Evolutionary conservation across 495 filamentous ascomycete species (phyloP), one percentile per base, ranked within the genome.

Genomic region (Penicillium alfredii): DNA sequence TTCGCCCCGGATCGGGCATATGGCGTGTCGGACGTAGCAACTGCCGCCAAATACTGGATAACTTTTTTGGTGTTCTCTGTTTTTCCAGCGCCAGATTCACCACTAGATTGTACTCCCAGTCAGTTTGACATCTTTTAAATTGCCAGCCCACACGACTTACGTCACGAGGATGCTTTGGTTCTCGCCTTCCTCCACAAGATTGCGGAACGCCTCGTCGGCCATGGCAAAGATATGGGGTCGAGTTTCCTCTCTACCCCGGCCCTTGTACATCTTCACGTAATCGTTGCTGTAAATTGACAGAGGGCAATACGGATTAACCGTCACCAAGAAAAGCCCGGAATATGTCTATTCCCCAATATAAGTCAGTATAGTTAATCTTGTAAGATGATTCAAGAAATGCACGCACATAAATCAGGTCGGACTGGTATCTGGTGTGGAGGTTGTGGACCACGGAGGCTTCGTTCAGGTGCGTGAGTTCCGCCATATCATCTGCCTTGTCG

Each of bases 21-120:
- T 3, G 82, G 74, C 4, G 81, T 82, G 35, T 93, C 86, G 1
- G 86, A 80, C 14, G 83, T 82, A 4, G 93, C 93, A 23, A 97
- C 90, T 9, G 89, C 89, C 13, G 93, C 93, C 30, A 99, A 76
- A 59, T 96, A 99, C 45, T 99, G 93, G 35, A 99, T 99, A 32
- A 99, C 93, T 61, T 99, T 99, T 55, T 99, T 99, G 2, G 93
- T 99, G 47, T 99, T 99, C 57, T 99, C 93, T 0, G 93, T 99
- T 64, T 99, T 99, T 44, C 93, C 93, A 17, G 93, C 93, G 45
- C 93, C 93, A 13, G 93, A 99, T 64, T 99, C 93, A 58, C 93
- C 93, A 19, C 74, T 78, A 25, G 8, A 25, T 25, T n/a, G n/a
- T n/a, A n/a, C n/a, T n/a, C n/a, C n/a, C n/a, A n/a, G n/a, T n/a